These are phyloP conservation scores for Huntiella savannae DNA, from an alignment of 2,329 filamentous ascomycete species.

Conservation along the genomic window DNA sequence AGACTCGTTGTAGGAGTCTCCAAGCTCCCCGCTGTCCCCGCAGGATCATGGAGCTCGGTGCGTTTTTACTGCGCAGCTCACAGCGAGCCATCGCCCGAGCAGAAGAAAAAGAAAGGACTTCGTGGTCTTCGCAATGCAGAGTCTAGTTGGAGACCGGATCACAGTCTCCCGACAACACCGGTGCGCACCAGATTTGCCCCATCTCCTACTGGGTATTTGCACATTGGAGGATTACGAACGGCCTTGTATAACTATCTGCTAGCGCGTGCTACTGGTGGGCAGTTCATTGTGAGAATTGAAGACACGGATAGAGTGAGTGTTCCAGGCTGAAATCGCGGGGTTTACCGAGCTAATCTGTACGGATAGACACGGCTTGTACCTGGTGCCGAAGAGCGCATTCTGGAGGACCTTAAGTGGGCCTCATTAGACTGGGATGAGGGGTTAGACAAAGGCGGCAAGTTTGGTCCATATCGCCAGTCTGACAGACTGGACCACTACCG, in stretches of 20 bases:
- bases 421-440: constrained; percentile 88
- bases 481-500: constrained; percentile 58
- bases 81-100: no score
- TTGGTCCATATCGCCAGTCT: constrained; percentile 60
- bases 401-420: constrained; percentile 70
- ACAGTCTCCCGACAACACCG: constrained; percentile 32
- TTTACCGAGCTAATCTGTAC: constrained; percentile 1
- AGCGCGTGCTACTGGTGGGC: constrained; percentile 70
- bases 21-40: no score
- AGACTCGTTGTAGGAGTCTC: neutral
- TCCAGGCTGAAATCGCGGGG: constrained; percentile 5
- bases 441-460: constrained; percentile 63
- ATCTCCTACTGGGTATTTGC: constrained; percentile 83
- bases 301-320: constrained; percentile 70
- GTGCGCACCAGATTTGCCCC: constrained; percentile 61
- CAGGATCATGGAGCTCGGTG: no score
- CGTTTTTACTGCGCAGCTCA: no score
- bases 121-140: neutral
- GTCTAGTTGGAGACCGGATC: neutral
- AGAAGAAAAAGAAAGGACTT: no score
- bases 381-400: constrained; percentile 61
- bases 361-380: constrained; percentile 56
- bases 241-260: constrained; percentile 90
- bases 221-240: constrained; percentile 78
- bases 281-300: constrained; percentile 81